A percentile compares a stretch with the other conserved stretches of the same genome.
Evolutionary conservation across 2,329 filamentous ascomycete species (phyloP).

Genomic region (Colletotrichum phormii): DNA sequence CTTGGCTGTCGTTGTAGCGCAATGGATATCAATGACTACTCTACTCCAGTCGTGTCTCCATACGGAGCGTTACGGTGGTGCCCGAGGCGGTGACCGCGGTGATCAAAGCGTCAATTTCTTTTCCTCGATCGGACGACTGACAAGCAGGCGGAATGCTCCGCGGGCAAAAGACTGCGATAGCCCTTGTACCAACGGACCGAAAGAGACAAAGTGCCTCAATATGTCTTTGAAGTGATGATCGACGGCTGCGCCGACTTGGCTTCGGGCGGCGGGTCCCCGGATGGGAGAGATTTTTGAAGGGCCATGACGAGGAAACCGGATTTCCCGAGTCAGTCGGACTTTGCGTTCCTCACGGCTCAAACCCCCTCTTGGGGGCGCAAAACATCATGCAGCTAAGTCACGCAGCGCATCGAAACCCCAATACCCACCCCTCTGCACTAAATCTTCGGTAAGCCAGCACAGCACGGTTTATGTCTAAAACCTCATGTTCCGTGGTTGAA

Average conservation of each 20-base stretch:
- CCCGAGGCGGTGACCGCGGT: not conserved
- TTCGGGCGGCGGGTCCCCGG: not conserved
- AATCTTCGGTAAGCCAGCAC: not conserved
- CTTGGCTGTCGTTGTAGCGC: not conserved
- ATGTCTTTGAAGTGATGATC: slow-evolving; percentile 5
- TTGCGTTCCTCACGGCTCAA: not conserved
- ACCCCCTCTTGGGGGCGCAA: not conserved
- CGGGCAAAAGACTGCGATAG: not conserved
- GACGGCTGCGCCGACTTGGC: slow-evolving; percentile 9
- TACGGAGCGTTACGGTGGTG: not conserved
- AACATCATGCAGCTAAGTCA: not conserved
- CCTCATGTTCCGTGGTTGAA: too few relatives aligned
- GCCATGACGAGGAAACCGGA: not conserved
- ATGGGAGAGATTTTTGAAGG: not conserved
- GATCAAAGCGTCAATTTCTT: not conserved
- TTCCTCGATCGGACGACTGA: not conserved
- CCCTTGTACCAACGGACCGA: slow-evolving; percentile 11
- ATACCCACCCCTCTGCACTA: not conserved
- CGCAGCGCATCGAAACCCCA: not conserved
- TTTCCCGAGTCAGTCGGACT: slow-evolving; percentile 12
- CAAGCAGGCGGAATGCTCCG: not conserved
- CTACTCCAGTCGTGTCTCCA: not conserved
- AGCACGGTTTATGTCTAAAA: not conserved
- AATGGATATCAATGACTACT: not conserved
- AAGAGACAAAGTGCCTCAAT: not conserved